These are phyloP conservation scores for Citrus unshiu DNA, from an alignment of 345 rosid genomes.

Conservation along the genomic window DNA sequence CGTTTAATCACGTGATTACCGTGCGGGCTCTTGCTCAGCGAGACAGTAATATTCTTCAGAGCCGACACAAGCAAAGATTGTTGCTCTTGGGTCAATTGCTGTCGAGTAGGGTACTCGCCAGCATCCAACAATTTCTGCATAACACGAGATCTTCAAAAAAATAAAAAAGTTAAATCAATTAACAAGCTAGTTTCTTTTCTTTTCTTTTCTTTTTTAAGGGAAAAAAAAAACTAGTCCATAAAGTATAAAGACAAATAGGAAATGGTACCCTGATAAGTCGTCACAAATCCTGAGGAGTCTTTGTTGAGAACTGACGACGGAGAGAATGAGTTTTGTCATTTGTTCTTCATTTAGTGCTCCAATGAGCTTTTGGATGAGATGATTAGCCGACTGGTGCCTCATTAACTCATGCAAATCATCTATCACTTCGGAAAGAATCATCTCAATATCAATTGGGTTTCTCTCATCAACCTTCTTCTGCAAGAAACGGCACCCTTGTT, in stretches of 20 bases:
- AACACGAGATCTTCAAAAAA: conserved; percentile 17
- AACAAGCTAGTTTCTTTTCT: no score
- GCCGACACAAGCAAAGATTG: neutral
- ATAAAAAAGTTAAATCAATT: neutral
- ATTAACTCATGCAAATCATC: conserved; percentile 19
- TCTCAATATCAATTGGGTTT: conserved; percentile 6
- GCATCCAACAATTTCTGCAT: conserved; percentile 22
- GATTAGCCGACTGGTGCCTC: conserved; percentile 19
- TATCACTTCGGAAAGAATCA: conserved; percentile 31
- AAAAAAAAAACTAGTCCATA: neutral
- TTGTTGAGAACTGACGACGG: neutral
- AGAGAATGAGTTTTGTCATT: conserved; percentile 10
- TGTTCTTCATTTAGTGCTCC: conserved; percentile 14
- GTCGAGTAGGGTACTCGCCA: neutral
- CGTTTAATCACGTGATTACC: conserved; percentile 30
- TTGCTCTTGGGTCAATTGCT: neutral
- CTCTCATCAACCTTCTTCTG: neutral
- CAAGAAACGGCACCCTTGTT: conserved; percentile 2
- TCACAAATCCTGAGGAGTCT: conserved; percentile 17
- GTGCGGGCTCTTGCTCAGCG: conserved; percentile 17
- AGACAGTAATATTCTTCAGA: conserved; percentile 7
- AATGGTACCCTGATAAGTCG: conserved; percentile 23
- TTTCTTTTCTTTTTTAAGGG: no score
- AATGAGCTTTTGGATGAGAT: conserved; percentile 28
- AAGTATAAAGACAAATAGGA: neutral